These are phyloP conservation scores for Chlorella sp. DNA, from an alignment of 139 green algal species.

Conservation along the genomic window DNA sequence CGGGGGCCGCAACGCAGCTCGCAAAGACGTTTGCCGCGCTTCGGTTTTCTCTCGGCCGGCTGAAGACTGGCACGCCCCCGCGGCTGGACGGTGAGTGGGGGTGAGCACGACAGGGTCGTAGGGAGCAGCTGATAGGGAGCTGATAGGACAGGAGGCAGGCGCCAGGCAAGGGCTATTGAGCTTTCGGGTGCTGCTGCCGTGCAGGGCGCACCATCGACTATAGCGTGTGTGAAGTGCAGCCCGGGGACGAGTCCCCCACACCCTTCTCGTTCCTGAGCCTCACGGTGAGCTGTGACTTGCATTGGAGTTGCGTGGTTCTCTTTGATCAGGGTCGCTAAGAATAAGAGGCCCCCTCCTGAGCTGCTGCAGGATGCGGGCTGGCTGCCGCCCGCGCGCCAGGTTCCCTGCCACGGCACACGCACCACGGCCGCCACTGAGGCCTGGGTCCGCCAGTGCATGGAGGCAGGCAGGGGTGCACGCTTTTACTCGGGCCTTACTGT, in stretches of 20 bases:
- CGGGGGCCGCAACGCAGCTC: constrained; percentile 32
- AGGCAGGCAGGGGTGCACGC: constrained; percentile 10
- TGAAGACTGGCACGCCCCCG: constrained; percentile 66
- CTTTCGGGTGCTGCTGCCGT: not conserved
- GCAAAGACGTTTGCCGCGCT: constrained; percentile 33
- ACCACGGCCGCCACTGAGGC: constrained; percentile 53
- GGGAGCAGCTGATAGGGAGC: not conserved
- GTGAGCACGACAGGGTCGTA: too few species aligned
- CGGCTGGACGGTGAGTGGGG: constrained; percentile 39
- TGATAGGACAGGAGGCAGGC: not conserved
- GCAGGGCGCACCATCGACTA: constrained; percentile 54
- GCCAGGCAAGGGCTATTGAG: not conserved
- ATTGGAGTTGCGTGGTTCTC: not conserved
- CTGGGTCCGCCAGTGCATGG: constrained; percentile 40
- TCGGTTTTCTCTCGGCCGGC: constrained; percentile 43
- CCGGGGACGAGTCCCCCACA: constrained; percentile 38
- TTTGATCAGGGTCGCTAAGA: not conserved
- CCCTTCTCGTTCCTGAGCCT: constrained; percentile 59
- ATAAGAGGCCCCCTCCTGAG: not conserved
- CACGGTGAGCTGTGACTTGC: too few species aligned
- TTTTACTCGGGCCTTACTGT: too few species aligned
- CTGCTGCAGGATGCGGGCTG: constrained; percentile 27
- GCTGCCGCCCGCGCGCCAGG: constrained; percentile 32
- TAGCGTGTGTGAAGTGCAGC: constrained; percentile 40
- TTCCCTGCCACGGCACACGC: constrained; percentile 47